These are phyloP conservation scores for Thymus mandschuricus DNA, from an alignment of 257 asterid species.

Conservation along the genomic window DNA sequence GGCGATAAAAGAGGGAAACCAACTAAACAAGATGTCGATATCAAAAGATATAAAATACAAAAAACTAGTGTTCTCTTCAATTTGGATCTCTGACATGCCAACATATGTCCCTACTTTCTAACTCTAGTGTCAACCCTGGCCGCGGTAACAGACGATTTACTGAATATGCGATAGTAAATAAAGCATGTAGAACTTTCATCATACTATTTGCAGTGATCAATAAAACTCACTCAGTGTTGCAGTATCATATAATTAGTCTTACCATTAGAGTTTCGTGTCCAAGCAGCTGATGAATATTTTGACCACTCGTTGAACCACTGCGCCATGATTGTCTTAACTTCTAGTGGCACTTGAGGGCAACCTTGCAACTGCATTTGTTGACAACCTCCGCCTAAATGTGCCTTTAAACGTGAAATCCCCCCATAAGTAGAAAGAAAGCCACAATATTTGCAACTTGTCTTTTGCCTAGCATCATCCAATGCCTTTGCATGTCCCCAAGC, in stretches of 20 bases:
- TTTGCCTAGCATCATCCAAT: conserved; percentile 54
- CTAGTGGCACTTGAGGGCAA: conserved; percentile 51
- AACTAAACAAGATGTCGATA: no score
- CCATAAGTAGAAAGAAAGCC: conserved; percentile 50
- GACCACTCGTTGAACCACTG: conserved; percentile 52
- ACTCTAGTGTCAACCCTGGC: no score
- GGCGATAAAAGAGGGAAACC: no score
- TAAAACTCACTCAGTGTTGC: no score
- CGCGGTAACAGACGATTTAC: no score
- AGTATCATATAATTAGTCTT: conserved; percentile 2
- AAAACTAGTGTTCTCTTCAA: no score
- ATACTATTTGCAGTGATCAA: no score
- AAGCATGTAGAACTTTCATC: no score
- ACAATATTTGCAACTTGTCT: conserved; percentile 53
- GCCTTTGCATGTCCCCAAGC: conserved; percentile 59
- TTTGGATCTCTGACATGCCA: no score
- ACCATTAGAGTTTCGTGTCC: conserved; percentile 44
- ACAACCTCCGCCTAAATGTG: conserved; percentile 61
- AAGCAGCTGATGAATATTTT: conserved; percentile 40
- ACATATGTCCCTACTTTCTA: no score
- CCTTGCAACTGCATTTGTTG: conserved; percentile 47
- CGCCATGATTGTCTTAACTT: conserved; percentile 48
- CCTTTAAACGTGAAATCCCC: conserved; percentile 61
- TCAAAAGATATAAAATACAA: no score
- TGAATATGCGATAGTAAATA: no score